Evolutionary conservation across 495 filamentous ascomycete genomes (phyloP).

Genomic region (Penicillium desertorum): DNA sequence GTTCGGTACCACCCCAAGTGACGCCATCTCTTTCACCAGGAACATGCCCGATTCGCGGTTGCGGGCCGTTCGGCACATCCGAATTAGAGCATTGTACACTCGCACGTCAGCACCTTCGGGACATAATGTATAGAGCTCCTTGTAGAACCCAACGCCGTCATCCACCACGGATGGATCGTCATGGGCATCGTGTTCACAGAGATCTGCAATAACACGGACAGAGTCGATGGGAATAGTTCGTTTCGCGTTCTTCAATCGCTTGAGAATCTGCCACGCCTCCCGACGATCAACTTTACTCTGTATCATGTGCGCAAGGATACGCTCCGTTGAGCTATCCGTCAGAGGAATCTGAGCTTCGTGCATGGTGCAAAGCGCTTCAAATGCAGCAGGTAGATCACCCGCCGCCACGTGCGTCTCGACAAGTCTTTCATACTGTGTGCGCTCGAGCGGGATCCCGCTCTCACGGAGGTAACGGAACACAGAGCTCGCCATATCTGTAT

Average conservation of each 20-base stretch:
- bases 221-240: slow-evolving; percentile 33
- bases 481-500: slow-evolving; percentile 56
- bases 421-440: slow-evolving; percentile 75
- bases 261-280: slow-evolving; percentile 54
- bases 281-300: slow-evolving; percentile 28
- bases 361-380: slow-evolving; percentile 70
- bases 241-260: slow-evolving; percentile 42
- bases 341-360: slow-evolving; percentile 53
- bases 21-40: slow-evolving; percentile 70
- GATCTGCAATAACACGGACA: slow-evolving; percentile 34
- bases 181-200: slow-evolving; percentile 32
- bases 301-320: slow-evolving; percentile 53
- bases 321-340: slow-evolving; percentile 53
- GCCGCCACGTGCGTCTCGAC: slow-evolving; percentile 62
- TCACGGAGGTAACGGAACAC: slow-evolving; percentile 41
- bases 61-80: slow-evolving; percentile 51
- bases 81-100: slow-evolving; percentile 69
- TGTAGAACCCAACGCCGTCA: slow-evolving; percentile 67
- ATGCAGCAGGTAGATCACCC: slow-evolving; percentile 54
- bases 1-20: slow-evolving; percentile 59
- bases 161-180: slow-evolving; percentile 34
- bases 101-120: slow-evolving; percentile 54
- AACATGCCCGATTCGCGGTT: slow-evolving; percentile 63
- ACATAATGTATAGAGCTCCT: slow-evolving; percentile 63
- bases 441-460: slow-evolving; percentile 50